Percentiles rank a stretch among this genome's conserved stretches.
Evolutionary conservation across 352 stramenopile genomes (phyloP).

Genomic region (Saprolegnia parasitica): DNA sequence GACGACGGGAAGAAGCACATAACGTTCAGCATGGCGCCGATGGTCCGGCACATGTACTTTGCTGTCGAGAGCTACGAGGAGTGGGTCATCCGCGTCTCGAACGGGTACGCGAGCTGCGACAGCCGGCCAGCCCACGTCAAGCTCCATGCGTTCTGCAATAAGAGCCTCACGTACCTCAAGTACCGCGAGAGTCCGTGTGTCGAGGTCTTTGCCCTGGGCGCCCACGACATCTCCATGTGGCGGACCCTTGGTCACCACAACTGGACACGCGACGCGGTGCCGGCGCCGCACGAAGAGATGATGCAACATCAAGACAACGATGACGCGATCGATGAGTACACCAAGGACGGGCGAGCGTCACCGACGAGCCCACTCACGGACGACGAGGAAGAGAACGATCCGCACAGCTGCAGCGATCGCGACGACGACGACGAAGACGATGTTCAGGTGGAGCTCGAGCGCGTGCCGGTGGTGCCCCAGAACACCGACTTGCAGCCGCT

Average conservation of each 20-base stretch:
- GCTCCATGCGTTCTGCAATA: conserved; percentile 20
- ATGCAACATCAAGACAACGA: not conserved
- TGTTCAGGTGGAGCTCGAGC: not conserved
- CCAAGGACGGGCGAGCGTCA: too few relatives aligned
- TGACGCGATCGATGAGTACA: not conserved
- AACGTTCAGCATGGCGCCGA: not conserved
- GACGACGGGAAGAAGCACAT: conserved; percentile 2
- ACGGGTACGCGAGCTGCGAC: conserved; percentile 8
- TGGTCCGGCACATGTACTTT: conserved; percentile 13
- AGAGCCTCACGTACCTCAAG: conserved; percentile 25
- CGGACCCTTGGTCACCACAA: conserved; percentile 15
- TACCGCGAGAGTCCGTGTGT: conserved; percentile 26
- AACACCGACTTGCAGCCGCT: conserved; percentile 1
- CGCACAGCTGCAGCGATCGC: too few relatives aligned
- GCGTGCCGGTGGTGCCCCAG: not conserved
- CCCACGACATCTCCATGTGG: conserved; percentile 27
- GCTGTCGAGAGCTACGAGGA: conserved; percentile 18
- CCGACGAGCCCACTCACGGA: not conserved
- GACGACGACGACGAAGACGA: not conserved
- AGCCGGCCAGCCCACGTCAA: conserved; percentile 16
- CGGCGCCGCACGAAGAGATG: not conserved
- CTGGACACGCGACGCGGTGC: not conserved
- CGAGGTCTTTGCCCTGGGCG: conserved; percentile 21
- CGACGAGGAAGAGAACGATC: not conserved
- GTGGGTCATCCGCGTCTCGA: conserved; percentile 14